Conservation (phyloP, 345 rosid species). For the Eucalyptus caleyi region DNA sequence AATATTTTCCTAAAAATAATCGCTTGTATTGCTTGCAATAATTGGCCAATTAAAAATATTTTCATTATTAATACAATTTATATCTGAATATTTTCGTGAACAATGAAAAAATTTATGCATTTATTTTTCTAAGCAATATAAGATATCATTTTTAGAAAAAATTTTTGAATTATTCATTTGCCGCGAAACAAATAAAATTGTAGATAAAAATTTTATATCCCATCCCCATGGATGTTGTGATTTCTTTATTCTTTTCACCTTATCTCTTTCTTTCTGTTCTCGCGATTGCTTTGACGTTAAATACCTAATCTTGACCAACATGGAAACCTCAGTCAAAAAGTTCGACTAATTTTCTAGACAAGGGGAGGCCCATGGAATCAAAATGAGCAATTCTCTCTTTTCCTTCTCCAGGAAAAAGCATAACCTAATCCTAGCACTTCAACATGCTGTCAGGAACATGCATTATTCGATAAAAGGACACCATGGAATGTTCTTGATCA, state of each 20-base stretch:
- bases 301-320: not conserved
- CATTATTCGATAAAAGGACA: not conserved
- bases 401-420: not conserved
- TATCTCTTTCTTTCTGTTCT: not conserved
- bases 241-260: not conserved
- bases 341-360: not conserved
- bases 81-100: too few relatives aligned
- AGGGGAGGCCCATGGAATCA: not conserved
- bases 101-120: too few relatives aligned
- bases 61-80: too few relatives aligned
- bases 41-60: too few relatives aligned
- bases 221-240: not conserved
- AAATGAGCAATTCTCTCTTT: not conserved
- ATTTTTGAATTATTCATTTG: too few relatives aligned
- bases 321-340: not conserved
- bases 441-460: not conserved
- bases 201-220: not conserved
- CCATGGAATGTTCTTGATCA: not conserved
- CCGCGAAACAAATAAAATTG: too few relatives aligned
- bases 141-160: too few relatives aligned
- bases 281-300: not conserved
- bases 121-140: too few relatives aligned
- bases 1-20: too few relatives aligned
- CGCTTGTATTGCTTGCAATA: too few relatives aligned
- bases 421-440: not conserved